Evolutionary conservation across 2,329 filamentous ascomycete genomes (phyloP).

Genomic region (Cercospora sp.): DNA sequence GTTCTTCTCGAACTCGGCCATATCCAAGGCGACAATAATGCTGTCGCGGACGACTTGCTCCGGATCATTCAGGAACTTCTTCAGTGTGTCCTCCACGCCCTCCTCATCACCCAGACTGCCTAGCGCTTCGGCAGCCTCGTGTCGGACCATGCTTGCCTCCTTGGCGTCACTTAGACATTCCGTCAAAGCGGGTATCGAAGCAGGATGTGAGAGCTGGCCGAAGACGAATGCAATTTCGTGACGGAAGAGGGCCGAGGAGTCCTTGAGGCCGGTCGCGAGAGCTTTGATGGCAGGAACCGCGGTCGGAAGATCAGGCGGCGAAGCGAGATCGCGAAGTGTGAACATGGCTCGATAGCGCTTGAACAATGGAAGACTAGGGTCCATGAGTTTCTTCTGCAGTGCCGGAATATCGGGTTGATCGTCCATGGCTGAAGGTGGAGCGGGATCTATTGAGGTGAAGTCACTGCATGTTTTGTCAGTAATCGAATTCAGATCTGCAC

Average conservation of each 20-base stretch:
- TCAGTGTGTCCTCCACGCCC: conserved; percentile 84
- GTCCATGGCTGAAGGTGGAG: conserved; percentile 71
- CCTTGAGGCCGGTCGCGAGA: conserved; percentile 79
- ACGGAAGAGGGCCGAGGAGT: conserved; percentile 88
- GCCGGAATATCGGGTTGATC: conserved; percentile 66
- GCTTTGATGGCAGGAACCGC: conserved; percentile 84
- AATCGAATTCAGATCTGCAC: background rate
- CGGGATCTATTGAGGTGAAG: conserved; percentile 93
- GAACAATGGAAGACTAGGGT: conserved; percentile 79
- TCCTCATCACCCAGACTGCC: conserved; percentile 92
- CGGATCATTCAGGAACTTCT: conserved; percentile 80
- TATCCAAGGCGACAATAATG: conserved; percentile 91
- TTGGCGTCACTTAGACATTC: conserved; percentile 73
- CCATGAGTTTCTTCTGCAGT: conserved; percentile 74
- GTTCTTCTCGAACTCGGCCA: conserved; percentile 94
- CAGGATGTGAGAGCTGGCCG: conserved; percentile 90
- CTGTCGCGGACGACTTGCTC: conserved; percentile 94
- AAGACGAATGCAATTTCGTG: conserved; percentile 99
- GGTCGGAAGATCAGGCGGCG: conserved; percentile 85
- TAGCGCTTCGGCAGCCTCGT: conserved; percentile 94
- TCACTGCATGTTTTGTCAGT: conserved; percentile 59
- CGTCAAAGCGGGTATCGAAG: conserved; percentile 89
- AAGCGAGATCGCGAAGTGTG: conserved; percentile 88
- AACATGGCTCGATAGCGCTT: conserved; percentile 98
- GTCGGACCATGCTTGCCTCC: conserved; percentile 94